Percentiles rank a stretch among this genome's conserved stretches.
These are phyloP conservation scores for Boletus eberwhitei DNA, from an alignment of 768 basidiomycete species.

Conservation along the genomic window DNA sequence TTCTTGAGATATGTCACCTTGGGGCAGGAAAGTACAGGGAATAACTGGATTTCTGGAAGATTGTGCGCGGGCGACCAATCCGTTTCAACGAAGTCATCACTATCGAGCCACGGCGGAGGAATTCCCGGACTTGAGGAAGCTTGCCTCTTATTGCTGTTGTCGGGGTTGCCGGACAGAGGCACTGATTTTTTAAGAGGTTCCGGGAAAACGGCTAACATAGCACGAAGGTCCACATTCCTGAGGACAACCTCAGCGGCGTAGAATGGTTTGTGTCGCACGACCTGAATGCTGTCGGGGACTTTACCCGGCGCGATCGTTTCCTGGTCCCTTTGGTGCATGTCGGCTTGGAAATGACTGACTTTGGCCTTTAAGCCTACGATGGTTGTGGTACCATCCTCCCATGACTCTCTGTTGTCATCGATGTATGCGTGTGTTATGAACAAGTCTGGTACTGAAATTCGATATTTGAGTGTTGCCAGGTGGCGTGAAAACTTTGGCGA, in stretches of 20 bases:
- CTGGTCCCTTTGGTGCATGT: slow-evolving; percentile 90
- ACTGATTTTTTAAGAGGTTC: slow-evolving; percentile 67
- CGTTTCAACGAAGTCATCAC: slow-evolving; percentile 79
- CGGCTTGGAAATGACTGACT: slow-evolving; percentile 78
- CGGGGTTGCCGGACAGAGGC: slow-evolving; percentile 43
- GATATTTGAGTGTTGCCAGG: slow-evolving; percentile 89
- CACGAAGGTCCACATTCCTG: slow-evolving; percentile 71
- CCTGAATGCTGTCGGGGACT: slow-evolving; percentile 54
- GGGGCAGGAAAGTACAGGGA: slow-evolving; percentile 75
- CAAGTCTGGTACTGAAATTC: slow-evolving; percentile 69
- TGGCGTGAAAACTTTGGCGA: slow-evolving; percentile 88
- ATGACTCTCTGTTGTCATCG: slow-evolving; percentile 75
- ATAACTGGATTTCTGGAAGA: slow-evolving; percentile 60
- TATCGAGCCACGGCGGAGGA: slow-evolving; percentile 67
- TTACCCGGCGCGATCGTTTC: slow-evolving; percentile 63
- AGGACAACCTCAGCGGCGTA: slow-evolving; percentile 84
- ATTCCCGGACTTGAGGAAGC: slow-evolving; percentile 32
- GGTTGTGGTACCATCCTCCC: slow-evolving; percentile 73
- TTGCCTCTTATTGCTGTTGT: slow-evolving; percentile 38
- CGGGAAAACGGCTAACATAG: slow-evolving; percentile 71
- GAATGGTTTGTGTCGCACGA: slow-evolving; percentile 75
- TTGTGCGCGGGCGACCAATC: slow-evolving; percentile 54
- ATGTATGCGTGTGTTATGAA: slow-evolving; percentile 86
- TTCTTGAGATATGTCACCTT: slow-evolving; percentile 79
- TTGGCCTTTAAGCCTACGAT: slow-evolving; percentile 85